Evolutionary conservation across 306 rosid species (phyloP).

Genomic region (Dalbergia oliveri): DNA sequence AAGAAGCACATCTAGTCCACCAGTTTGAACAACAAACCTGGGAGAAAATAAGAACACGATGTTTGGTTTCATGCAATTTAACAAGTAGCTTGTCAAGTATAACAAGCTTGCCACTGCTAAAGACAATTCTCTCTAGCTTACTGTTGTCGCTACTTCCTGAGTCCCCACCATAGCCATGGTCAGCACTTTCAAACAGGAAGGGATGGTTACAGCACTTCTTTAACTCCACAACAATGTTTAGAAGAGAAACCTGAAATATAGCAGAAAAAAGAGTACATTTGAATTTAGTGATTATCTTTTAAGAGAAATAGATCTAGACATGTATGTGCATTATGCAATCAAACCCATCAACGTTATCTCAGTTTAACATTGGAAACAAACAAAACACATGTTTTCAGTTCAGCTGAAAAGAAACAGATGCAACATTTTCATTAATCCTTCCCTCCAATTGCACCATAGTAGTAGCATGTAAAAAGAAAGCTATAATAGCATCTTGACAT

Average conservation of each 20-base stretch:
- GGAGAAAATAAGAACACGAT: conserved; percentile 95
- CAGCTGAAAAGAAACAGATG: not conserved
- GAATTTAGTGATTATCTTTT: conserved; percentile 11
- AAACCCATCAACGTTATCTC: conserved; percentile 23
- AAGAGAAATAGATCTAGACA: conserved; percentile 10
- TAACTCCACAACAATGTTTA: conserved; percentile 97
- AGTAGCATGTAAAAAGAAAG: not conserved
- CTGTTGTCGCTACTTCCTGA: conserved; percentile 73
- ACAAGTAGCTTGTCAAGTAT: conserved; percentile 97
- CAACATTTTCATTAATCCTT: conserved; percentile 27
- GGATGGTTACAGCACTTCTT: conserved; percentile 99
- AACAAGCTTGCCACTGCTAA: conserved; percentile 97
- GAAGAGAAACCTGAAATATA: conserved; percentile 84
- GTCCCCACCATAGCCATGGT: conserved; percentile 99
- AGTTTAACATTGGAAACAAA: not conserved
- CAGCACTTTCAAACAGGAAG: conserved; percentile 98
- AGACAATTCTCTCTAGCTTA: conserved; percentile 89
- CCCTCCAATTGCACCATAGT: conserved; percentile 5
- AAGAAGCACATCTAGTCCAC: conserved; percentile 31
- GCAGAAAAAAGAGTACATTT: not conserved
- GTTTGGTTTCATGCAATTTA: conserved; percentile 93
- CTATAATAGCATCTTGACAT: conserved; percentile 16
- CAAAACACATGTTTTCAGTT: conserved; percentile 7
- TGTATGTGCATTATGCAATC: conserved; percentile 13
- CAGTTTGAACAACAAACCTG: conserved; percentile 72